Base-by-base conservation (phyloP, 331 rosid genomes). In the Malus hybrid region DNA sequence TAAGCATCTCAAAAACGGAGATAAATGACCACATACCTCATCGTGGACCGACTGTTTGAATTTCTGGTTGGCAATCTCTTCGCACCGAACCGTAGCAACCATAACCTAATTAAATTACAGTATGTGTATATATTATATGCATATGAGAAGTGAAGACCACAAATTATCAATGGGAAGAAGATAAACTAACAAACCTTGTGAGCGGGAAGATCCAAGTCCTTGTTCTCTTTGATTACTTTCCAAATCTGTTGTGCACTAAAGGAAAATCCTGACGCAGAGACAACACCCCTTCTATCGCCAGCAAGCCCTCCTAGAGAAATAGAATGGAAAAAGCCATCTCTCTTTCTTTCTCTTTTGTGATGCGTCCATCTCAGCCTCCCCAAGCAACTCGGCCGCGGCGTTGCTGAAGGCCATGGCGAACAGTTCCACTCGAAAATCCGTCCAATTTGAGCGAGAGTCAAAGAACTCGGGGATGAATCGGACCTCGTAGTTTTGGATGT, bases 1-100 rank as follows among this genome's bases (percentile, higher is more conserved):
- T 20, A 58, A 36, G 78, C 57, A 74, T 64, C 60, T 46, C 55
- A 34, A 20, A 10, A 46, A 48, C 46, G 56, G 61, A 24, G 30
- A 50, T 75, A 72, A 55, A 75, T 73, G 32, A 72, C 78, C 30
- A 58, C 66, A 60, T 66, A 93, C 98, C 96, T 90, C 76, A 80
- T 91, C 86, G 9, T 85, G 70, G 42, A 68, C 78, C 63, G 90
- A 82, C 30, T 39, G 78, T 66, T 75, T 75, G 82, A 86, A 81
- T 70, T 88, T 91, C 77, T 91, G 96, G 44, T 86, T 55, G 58
- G 93, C 93, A 80, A 91, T 93, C 85, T 93, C 97, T 86, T 91
- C 98, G 75, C 98, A 93, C 34, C 98, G 98, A 32, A 93, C 97
- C 32, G 96, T 93, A 9, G 98, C 97, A 79, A 93, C 98, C 98